phyloP scores from a whole-genome alignment of 148 eudicot species.

The Persicaria maculosa region DNA sequence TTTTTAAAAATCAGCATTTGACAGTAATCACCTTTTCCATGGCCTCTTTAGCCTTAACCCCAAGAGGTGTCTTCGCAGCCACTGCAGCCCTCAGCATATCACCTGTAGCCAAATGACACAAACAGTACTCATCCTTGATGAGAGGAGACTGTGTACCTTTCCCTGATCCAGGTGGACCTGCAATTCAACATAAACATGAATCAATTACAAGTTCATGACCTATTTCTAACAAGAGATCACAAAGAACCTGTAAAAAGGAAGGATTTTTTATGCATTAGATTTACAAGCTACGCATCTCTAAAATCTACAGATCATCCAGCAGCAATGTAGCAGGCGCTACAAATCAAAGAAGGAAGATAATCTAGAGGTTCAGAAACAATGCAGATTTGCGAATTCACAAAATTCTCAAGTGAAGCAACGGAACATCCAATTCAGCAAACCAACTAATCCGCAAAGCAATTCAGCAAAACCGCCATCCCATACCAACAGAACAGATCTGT shows the following conservation, averaged over 20 bases:
- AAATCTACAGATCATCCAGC: background rate
- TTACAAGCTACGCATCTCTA: background rate
- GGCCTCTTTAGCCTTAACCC: conserved; percentile 91
- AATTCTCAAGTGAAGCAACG: background rate
- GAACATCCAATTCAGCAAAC: no score
- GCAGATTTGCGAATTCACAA: background rate
- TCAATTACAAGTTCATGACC: background rate
- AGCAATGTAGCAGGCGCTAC: background rate
- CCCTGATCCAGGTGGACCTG: conserved; percentile 99
- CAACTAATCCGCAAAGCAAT: background rate
- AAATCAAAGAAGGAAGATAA: background rate
- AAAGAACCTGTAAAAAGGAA: background rate
- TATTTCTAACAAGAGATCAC: background rate
- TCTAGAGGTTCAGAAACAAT: background rate
- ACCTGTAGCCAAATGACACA: conserved; percentile 95
- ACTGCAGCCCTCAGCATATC: conserved; percentile 99
- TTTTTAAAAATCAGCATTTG: background rate
- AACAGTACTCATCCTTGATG: conserved; percentile 87
- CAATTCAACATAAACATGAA: background rate
- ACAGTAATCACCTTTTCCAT: conserved; percentile 63
- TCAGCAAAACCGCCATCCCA: background rate
- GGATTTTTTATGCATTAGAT: background rate
- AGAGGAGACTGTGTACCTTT: conserved; percentile 97
- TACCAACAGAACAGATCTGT: conserved; percentile 2
- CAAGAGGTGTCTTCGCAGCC: conserved; percentile 87